Evolutionary conservation across 148 eudicot species (phyloP).

Genomic region (Arbutus unedo): DNA sequence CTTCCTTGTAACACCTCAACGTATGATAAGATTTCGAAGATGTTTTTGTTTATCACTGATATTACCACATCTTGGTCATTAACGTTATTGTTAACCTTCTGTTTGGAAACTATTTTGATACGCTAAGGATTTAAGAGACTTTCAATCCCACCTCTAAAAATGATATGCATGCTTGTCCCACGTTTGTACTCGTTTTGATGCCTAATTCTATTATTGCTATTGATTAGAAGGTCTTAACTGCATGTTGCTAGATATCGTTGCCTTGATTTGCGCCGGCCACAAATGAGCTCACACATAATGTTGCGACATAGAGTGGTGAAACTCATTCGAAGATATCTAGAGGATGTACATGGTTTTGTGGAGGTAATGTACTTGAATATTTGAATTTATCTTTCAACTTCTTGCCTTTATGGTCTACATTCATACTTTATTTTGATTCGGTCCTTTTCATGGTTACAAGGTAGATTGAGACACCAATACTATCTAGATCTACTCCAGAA

Average conservation of each 20-base stretch:
- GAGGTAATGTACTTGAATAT: slow-evolving; percentile 49
- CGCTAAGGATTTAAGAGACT: neutral
- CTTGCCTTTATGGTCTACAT: neutral
- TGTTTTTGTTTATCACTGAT: no score
- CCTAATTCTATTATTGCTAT: neutral
- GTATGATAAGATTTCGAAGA: neutral
- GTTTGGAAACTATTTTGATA: neutral
- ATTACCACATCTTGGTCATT: neutral
- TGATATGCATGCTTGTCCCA: neutral
- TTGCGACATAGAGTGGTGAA: slow-evolving; percentile 81
- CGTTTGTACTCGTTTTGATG: neutral
- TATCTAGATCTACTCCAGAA: slow-evolving; percentile 96
- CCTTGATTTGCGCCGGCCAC: slow-evolving; percentile 83
- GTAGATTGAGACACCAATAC: slow-evolving; percentile 99
- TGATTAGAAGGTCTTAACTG: slow-evolving; percentile 13
- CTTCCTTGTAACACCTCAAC: no score
- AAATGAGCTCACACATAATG: slow-evolving; percentile 68
- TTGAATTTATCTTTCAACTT: slow-evolving; percentile 1
- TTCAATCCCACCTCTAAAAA: neutral
- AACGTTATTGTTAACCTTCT: neutral
- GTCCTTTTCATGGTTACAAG: slow-evolving; percentile 60
- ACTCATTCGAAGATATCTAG: slow-evolving; percentile 77
- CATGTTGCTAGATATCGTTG: slow-evolving; percentile 69
- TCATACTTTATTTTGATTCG: slow-evolving; percentile 29
- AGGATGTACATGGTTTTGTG: slow-evolving; percentile 83